Evolutionary conservation across 139 green algal species (phyloP), one percentile per base, ranked within the genome.

Genomic region (Gonium pectorale): DNA sequence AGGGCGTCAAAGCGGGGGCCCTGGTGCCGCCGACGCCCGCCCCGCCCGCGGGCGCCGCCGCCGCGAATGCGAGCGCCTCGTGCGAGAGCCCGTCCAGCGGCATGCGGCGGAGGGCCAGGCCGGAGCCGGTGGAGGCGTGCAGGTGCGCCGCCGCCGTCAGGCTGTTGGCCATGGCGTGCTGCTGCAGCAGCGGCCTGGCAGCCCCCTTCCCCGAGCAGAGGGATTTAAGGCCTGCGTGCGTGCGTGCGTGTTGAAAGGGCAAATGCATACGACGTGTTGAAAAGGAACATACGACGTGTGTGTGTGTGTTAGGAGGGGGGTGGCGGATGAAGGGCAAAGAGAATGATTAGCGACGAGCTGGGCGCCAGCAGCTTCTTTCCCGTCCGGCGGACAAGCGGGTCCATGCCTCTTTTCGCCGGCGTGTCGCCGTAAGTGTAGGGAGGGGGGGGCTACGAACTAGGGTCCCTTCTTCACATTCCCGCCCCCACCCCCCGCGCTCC

Each of bases 51-150:
- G 41, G 51, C 4, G 44, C 73, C 51, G 22, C 19, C 9, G 31
- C 71, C 31, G 38, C 56, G 26, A 29, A 21, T 62, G 83, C 81
- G 19, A 84, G 73, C 8, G 60, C 37, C 54, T 87, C 63, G 64
- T 87, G 85, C 17, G 81, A 71, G 24, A 46, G 51, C 0, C 64
- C 29, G 51, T 90, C 88, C 5, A 95, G 79, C 3, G 72, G 83
- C 77, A 95, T 67, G 11, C 88, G 73, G 2, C 59, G 31, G 59
- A 95, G 90, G 27, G 84, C 67, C 29, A 95, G 68, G 35, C 40
- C 67, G 64, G 52, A 13, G 26, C 49, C 41, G 2, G 67, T 38
- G 35, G 29, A 67, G 35, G 37, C 62, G 74, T 59, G 31, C 82
- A 54, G 49, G 84, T 80, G n/a, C 63, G 87, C 70, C 5, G 70